These are phyloP conservation scores for Fibroporia radiculosa DNA, from an alignment of 768 basidiomycete species.

Conservation along the genomic window DNA sequence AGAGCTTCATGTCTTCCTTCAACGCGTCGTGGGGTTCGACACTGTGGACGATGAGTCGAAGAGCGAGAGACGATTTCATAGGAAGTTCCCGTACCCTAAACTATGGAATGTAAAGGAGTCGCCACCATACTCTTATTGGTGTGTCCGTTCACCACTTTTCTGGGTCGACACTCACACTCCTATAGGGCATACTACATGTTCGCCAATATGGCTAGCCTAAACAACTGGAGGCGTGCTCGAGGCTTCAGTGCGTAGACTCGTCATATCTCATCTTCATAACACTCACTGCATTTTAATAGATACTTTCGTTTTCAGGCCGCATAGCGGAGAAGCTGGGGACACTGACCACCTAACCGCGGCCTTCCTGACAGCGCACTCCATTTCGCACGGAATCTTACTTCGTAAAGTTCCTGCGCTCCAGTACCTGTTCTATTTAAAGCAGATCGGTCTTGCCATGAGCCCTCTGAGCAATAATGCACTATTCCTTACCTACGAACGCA, in stretches of 20 bases:
- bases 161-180: conserved; percentile 4
- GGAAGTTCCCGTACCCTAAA: conserved; percentile 88
- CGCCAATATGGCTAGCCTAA: conserved; percentile 91
- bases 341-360: conserved; percentile 95
- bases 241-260: conserved; percentile 73
- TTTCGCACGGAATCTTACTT: conserved; percentile 97
- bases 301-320: conserved; percentile 94
- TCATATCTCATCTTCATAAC: neutral
- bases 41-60: conserved; percentile 99
- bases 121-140: conserved; percentile 97
- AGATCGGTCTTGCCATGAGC: conserved; percentile 98
- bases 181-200: conserved; percentile 94
- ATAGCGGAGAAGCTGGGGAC: conserved; percentile 97
- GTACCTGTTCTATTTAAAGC: conserved; percentile 96
- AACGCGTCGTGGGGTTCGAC: conserved; percentile 94
- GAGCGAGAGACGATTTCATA: conserved; percentile 81
- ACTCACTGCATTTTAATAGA: conserved; percentile 36
- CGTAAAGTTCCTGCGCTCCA: conserved; percentile 96
- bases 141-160: neutral
- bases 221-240: conserved; percentile 80
- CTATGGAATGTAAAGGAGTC: conserved; percentile 87
- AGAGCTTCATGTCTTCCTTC: conserved; percentile 90
- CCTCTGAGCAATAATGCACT: conserved; percentile 97
- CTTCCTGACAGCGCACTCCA: conserved; percentile 94
- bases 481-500: conserved; percentile 94